phyloP scores from a whole-genome alignment of 192 early-diverging fungal species.

The Podila epigama region DNA sequence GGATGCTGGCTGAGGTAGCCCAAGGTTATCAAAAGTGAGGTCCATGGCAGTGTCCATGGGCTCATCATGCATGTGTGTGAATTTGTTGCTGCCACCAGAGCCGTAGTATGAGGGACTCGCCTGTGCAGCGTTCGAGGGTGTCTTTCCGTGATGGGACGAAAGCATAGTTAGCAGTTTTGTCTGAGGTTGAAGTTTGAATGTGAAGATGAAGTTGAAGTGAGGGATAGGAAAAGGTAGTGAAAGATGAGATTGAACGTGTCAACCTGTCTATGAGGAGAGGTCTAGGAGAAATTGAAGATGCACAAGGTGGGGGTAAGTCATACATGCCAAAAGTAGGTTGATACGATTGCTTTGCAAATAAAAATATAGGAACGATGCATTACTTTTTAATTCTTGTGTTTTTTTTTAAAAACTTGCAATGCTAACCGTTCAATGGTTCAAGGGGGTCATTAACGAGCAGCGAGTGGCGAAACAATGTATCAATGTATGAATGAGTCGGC shows the following conservation, averaged over 20 bases:
- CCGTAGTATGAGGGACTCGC: slow-evolving; percentile 6
- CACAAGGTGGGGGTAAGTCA: neutral
- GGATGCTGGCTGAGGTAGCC: neutral
- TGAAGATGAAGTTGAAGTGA: neutral
- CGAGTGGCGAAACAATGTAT: neutral
- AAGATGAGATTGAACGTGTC: neutral
- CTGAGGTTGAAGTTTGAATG: neutral
- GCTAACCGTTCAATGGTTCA: neutral
- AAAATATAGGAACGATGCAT: neutral
- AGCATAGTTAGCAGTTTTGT: slow-evolving; percentile 8
- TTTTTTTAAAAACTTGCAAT: neutral
- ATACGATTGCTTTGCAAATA: neutral
- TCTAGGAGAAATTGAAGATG: neutral
- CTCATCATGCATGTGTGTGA: slow-evolving; percentile 9
- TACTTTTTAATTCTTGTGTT: too few relatives aligned
- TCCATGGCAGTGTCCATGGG: slow-evolving; percentile 3
- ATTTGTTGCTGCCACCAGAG: neutral
- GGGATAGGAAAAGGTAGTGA: neutral
- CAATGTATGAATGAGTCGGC: too few relatives aligned
- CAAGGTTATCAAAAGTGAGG: neutral
- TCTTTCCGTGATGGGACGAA: slow-evolving; percentile 35
- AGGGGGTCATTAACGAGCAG: neutral
- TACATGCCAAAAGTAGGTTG: too few relatives aligned
- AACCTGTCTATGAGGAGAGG: neutral
- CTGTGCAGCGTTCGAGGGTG: slow-evolving; percentile 1